Evolutionary conservation across 2,329 filamentous ascomycete genomes (phyloP).

Genomic region (Colletotrichum sp.): DNA sequence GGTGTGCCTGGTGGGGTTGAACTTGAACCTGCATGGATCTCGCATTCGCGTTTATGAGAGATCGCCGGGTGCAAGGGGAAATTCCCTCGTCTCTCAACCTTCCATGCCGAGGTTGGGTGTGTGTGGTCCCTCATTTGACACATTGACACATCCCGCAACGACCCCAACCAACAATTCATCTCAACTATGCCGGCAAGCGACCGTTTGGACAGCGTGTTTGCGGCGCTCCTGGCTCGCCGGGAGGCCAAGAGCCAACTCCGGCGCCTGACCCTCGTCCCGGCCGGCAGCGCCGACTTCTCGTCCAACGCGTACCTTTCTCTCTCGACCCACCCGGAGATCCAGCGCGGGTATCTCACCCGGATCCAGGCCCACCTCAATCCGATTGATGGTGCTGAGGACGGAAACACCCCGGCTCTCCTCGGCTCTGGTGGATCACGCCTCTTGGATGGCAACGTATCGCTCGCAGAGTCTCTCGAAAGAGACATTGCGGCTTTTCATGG

Average conservation of each 20-base stretch:
- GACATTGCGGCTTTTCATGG: conserved; percentile 53
- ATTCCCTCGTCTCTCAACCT: background rate
- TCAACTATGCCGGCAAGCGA: conserved; percentile 9
- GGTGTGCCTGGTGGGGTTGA: background rate
- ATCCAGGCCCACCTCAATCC: conserved; percentile 26
- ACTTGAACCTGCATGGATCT: conserved; percentile 11
- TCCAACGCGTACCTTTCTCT: conserved; percentile 85
- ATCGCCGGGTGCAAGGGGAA: background rate
- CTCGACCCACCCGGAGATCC: conserved; percentile 53
- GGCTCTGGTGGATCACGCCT: conserved; percentile 61
- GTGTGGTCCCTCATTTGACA: background rate
- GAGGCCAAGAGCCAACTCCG: conserved; percentile 43
- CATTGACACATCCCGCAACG: background rate
- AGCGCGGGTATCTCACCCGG: conserved; percentile 66
- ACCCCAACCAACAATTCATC: background rate
- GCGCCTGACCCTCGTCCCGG: conserved; percentile 62
- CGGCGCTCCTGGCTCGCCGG: conserved; percentile 13
- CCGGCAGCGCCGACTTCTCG: conserved; percentile 76
- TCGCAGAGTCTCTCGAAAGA: conserved; percentile 50
- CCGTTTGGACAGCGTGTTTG: conserved; percentile 11
- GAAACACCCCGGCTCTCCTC: conserved; percentile 39
- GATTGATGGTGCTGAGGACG: background rate
- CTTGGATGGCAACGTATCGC: conserved; percentile 54
- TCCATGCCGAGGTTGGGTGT: background rate
- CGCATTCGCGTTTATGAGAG: background rate